These are phyloP conservation scores for Prosopis cineraria DNA, from an alignment of 306 rosid species.

Conservation along the genomic window DNA sequence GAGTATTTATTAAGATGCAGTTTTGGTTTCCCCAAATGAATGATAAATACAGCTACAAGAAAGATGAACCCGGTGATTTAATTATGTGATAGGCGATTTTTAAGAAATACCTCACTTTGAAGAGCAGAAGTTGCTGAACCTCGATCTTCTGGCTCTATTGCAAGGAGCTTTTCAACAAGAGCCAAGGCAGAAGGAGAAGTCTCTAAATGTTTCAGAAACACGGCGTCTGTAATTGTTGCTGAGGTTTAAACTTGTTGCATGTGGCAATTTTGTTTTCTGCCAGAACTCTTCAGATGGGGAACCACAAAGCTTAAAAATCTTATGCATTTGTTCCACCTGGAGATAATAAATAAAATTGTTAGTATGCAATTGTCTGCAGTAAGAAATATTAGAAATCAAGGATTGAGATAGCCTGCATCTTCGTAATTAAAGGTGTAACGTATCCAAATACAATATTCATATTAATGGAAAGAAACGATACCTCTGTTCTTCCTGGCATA, in stretches of 20 bases:
- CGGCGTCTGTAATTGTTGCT: constrained; percentile 68
- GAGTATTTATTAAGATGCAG: not conserved
- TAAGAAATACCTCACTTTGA: constrained; percentile 59
- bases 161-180: constrained; percentile 73
- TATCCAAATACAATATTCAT: not conserved
- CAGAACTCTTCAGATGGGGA: constrained; percentile 86
- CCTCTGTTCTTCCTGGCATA: constrained; percentile 99
- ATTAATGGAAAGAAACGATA: constrained; percentile 25
- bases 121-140: constrained; percentile 78
- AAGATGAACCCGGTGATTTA: not conserved
- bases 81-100: not conserved
- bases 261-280: constrained; percentile 78
- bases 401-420: not conserved
- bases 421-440: not conserved
- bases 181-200: constrained; percentile 63
- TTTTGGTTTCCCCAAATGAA: not conserved
- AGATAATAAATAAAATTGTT: constrained; percentile 10
- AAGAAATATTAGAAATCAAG: not conserved
- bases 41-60: not conserved
- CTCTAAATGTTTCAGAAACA: constrained; percentile 59
- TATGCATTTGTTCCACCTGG: constrained; percentile 97
- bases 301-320: constrained; percentile 94
- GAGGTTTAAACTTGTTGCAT: constrained; percentile 92
- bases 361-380: not conserved
- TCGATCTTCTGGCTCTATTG: constrained; percentile 70